A percentile compares a stretch with the other conserved stretches of the same genome.
phyloP scores from a whole-genome alignment of 441 rosid species.

The Erysimum cheiri region DNA sequence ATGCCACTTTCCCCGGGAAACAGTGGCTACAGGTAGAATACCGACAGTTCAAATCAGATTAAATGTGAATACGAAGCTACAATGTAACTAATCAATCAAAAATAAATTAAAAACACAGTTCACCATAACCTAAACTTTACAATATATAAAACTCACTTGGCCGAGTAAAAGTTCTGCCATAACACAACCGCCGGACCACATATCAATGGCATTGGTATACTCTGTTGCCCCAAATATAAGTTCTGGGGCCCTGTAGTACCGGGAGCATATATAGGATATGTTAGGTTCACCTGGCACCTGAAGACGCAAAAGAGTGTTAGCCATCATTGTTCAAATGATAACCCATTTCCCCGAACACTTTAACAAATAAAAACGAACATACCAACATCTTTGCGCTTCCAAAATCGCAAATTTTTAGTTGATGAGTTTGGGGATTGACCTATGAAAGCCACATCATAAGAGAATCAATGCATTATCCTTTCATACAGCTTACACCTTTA shows the following conservation, averaged over 20 bases:
- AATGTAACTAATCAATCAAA: not conserved
- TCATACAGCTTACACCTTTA: constrained; percentile 4
- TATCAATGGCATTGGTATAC: constrained; percentile 82
- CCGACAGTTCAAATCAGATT: constrained; percentile 18
- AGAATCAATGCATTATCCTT: constrained; percentile 12
- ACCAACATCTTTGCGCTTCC: constrained; percentile 98
- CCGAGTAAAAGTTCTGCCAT: constrained; percentile 90
- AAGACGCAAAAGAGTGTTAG: constrained; percentile 38
- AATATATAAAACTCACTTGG: constrained; percentile 53
- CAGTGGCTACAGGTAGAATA: constrained; percentile 63
- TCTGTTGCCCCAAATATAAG: constrained; percentile 92
- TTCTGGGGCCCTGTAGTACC: constrained; percentile 91
- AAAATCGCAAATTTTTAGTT: constrained; percentile 86
- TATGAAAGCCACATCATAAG: constrained; percentile 40
- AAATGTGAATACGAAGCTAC: not conserved
- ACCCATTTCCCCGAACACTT: constrained; percentile 23
- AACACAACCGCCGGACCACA: constrained; percentile 91
- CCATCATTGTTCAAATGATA: constrained; percentile 33
- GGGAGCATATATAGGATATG: constrained; percentile 86
- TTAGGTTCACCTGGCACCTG: constrained; percentile 91
- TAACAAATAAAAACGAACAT: constrained; percentile 32
- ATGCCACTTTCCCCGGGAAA: constrained; percentile 96
- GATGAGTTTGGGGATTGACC: constrained; percentile 86
- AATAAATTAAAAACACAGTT: not conserved
- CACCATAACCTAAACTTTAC: constrained; percentile 7